Conservation (phyloP, 202 grass and related monocot species). For the Eragrostis tef region DNA sequence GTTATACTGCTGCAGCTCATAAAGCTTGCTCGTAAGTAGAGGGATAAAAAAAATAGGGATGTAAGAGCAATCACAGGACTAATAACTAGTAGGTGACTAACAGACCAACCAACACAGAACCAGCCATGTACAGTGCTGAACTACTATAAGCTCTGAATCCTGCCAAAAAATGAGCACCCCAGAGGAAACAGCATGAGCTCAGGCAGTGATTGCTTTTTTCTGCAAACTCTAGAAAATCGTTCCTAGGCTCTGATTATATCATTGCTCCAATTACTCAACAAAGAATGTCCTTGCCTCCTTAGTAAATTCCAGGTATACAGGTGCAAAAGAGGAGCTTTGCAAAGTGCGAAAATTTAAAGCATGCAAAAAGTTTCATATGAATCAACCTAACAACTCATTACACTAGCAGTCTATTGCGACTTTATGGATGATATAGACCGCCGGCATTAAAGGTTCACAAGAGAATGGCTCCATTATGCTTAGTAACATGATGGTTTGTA, state of each 20-base stretch:
- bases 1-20: slow-evolving; percentile 14
- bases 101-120: slow-evolving; percentile 14
- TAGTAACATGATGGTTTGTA: slow-evolving; percentile 21
- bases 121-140: background rate
- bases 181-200: slow-evolving; percentile 16
- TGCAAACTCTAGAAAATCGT: slow-evolving; percentile 5
- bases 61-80: background rate
- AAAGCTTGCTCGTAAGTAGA: slow-evolving; percentile 10
- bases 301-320: background rate
- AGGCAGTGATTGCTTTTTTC: background rate
- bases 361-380: slow-evolving; percentile 26
- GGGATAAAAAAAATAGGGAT: background rate
- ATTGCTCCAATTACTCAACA: background rate
- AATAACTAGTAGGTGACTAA: slow-evolving; percentile 12
- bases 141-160: background rate
- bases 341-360: slow-evolving; percentile 9
- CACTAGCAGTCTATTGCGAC: background rate
- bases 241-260: background rate
- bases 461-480: slow-evolving; percentile 25
- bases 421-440: slow-evolving; percentile 7
- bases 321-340: background rate
- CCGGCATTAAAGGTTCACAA: background rate
- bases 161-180: slow-evolving; percentile 1
- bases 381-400: background rate
- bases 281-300: background rate